Base-by-base conservation (phyloP, 768 basidiomycete species). In the Lentinula guzmanii region DNA sequence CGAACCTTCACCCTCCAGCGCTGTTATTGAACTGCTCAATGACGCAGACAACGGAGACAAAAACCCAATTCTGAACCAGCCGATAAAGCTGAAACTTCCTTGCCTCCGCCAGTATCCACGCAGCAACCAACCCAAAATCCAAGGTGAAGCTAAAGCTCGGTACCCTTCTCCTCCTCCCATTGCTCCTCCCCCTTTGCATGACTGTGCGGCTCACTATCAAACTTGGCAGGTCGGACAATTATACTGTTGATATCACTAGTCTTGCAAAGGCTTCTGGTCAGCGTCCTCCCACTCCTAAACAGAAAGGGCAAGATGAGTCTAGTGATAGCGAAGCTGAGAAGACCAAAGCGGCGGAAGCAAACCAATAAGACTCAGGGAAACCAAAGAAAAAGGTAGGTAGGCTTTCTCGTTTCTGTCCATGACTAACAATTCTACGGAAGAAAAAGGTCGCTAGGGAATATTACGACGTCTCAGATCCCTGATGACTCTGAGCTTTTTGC, bases 401-500 rank as follows among this genome's bases (percentile, higher is more conserved):
- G 28, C 28, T 28, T 28, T 28, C 28, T 28, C 21, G 50, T 60
- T 61, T 54, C 28, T 55, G 53, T 45, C 4, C 10, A 13, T 53
- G 51, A 10, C 31, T 24, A 15, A 52, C 13, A 9, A 41, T 18
- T 39, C 64, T 67, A 51, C 37, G 46, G 21, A 64, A 80, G 76
- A 76, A 79, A 71, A 86, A 85, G 69, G 70, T 73, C 1, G 77
- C 79, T 0, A 75, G 84, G 18, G 91, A 90, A 69, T 92, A 94
- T 68, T 99, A 99, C 78, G 96, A 98, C 75, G 79, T 87, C 18
- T 76, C 80, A 0, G 97, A 99, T 75, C 90, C 93, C 0, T 69
- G 97, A 99, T 79, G 97, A 99, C 74, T 93, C 93, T 1, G 96
- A 98, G 70, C 78, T 96, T n/a, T n/a, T n/a, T 60, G 87, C 85